Base-by-base conservation (phyloP, 306 rosid species). In the Lathyrus aphaca region DNA sequence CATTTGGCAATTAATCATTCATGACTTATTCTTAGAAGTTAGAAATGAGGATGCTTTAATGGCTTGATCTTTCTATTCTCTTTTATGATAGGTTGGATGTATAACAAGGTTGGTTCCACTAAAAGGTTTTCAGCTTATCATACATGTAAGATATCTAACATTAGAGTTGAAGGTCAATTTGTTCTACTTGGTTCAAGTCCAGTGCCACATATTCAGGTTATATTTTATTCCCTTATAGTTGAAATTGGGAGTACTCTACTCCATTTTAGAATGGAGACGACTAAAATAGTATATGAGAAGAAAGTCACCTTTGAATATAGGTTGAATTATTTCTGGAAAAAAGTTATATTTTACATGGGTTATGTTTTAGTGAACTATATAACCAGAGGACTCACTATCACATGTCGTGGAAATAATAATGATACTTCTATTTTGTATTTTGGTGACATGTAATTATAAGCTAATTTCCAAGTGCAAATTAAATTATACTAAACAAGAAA, bases 181-280 rank as follows among this genome's bases (percentile, higher is more conserved):
- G 74, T 94, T 56, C 92, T 94, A 60, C 87, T 94, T 66, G 99
- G 99, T 77, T 91, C 96, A 74, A 91, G 99, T 82, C 96, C 97
- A 13, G 86, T 94, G n/a, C 84, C 82, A 60, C 85, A 91, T 74
- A 94, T 94, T 80, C 96, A 94, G 92, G 99, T 89, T 5, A 43
- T 44, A 37, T 49, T 69, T 84, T 66, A 60, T 62, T 69, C 53
- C 66, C 68, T 71, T 67, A 21, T 75, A 39, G 17, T 42, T 68
- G 69, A 81, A 77, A 42, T 53, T 60, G 48, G 30, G 37, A 19
- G 62, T 37, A 35, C 35, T 57, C 59, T 68, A 19, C 68, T 68
- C 56, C 45, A 56, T 56, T 75, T 73, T 19, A 73, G 42, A 63
- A 64, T 65, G 54, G 55, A 38, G 54, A 13, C 54, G 39, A 42